These are phyloP conservation scores for Porphyra umbilicalis DNA, from an alignment of 31 red algal genomes.

Conservation along the genomic window DNA sequence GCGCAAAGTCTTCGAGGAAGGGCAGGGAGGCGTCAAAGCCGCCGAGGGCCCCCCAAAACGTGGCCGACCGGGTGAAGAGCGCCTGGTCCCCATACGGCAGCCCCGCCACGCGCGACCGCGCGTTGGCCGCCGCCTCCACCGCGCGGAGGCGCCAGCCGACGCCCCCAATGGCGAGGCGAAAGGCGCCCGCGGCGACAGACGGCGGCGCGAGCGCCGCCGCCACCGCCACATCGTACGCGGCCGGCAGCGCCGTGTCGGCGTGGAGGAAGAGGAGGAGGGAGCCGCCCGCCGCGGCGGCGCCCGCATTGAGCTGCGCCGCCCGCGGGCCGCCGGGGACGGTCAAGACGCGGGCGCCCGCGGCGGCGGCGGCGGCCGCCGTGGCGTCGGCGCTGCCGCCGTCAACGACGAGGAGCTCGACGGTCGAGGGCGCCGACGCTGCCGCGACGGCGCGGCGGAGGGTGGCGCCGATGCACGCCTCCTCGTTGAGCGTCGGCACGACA, in stretches of 20 bases:
- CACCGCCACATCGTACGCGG: conserved; percentile 23
- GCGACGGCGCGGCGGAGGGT: conserved; percentile 16
- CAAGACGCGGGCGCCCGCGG: conserved; percentile 10
- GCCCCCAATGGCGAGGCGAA: conserved; percentile 26
- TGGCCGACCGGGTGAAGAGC: conserved; percentile 30
- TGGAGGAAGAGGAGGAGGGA: conserved; percentile 56
- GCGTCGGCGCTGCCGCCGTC: conserved; percentile 53
- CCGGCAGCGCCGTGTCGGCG: conserved; percentile 54
- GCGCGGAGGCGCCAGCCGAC: conserved; percentile 7
- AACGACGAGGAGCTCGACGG: conserved; percentile 45
- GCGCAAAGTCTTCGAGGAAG: conserved; percentile 77
- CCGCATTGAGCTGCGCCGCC: conserved; percentile 55
- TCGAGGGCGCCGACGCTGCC: neutral
- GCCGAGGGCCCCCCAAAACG: conserved; percentile 26
- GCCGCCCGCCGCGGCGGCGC: conserved; percentile 8
- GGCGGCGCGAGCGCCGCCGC: neutral
- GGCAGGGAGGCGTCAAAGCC: conserved; percentile 45
- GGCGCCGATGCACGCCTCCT: conserved; percentile 22
- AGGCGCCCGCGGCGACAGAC: conserved; percentile 18
- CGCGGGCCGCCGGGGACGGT: conserved; percentile 28
- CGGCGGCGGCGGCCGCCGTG: conserved; percentile 17
- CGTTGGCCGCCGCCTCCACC: conserved; percentile 51
- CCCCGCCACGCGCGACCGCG: conserved; percentile 31
- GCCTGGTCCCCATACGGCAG: conserved; percentile 90
- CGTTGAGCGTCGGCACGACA: conserved; percentile 69